phyloP scores from a whole-genome alignment of 2,329 filamentous ascomycete species.

The Fusarium camptoceras region DNA sequence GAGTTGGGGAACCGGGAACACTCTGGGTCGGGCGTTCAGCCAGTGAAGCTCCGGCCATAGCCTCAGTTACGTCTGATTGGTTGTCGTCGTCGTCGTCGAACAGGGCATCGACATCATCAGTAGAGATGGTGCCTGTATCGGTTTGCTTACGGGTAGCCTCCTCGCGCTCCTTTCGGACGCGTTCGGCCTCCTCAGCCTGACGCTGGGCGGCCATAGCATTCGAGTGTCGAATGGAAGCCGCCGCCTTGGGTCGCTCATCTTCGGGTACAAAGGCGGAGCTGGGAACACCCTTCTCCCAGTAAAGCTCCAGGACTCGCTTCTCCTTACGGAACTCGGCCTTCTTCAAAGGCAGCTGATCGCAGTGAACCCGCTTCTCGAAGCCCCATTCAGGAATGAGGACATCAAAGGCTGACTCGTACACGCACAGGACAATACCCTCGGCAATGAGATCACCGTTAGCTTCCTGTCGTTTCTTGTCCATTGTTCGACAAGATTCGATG shows the following conservation, averaged over 20 bases:
- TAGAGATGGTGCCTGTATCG: conserved; percentile 93
- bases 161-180: conserved; percentile 85
- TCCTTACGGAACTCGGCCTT: conserved; percentile 99
- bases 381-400: conserved; percentile 98
- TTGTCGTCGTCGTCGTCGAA: conserved; percentile 95
- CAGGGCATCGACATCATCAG: conserved; percentile 92
- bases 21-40: conserved; percentile 92
- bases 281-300: conserved; percentile 99
- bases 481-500: conserved; percentile 94
- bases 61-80: conserved; percentile 87
- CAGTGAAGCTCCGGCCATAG: conserved; percentile 90
- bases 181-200: conserved; percentile 84
- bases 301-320: conserved; percentile 91
- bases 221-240: conserved; percentile 76
- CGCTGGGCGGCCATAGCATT: conserved; percentile 81
- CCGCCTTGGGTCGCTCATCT: conserved; percentile 92
- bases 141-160: conserved; percentile 93
- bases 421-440: conserved; percentile 94
- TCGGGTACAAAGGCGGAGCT: conserved; percentile 97
- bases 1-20: conserved; percentile 89
- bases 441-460: conserved; percentile 91
- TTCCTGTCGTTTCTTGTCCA: conserved; percentile 91
- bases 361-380: conserved; percentile 99
- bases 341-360: conserved; percentile 95
- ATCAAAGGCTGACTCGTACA: conserved; percentile 98